Evolutionary conservation across 2,329 filamentous ascomycete genomes (phyloP).

Genomic region (Lachnellula arida): DNA sequence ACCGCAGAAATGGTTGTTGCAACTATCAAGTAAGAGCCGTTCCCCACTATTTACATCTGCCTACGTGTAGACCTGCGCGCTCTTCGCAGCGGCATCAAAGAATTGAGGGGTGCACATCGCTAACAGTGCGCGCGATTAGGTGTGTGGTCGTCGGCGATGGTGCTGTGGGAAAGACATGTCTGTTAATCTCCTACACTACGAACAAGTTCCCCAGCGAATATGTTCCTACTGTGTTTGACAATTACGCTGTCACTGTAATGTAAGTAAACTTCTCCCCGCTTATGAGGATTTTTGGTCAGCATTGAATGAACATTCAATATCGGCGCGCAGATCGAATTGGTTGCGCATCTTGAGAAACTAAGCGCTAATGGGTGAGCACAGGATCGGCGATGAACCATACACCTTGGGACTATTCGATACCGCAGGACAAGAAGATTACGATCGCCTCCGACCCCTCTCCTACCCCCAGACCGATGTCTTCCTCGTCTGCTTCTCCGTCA

Average conservation of each 20-base stretch:
- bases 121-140: conserved; percentile 45
- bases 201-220: conserved; percentile 99
- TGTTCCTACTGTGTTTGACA: conserved; percentile 98
- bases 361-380: conserved; percentile 37
- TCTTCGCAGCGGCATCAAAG: neutral
- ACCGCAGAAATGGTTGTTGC: conserved; percentile 44
- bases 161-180: conserved; percentile 98
- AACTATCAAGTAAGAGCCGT: conserved; percentile 33
- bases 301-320: neutral
- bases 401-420: conserved; percentile 97
- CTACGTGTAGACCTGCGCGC: too few species aligned
- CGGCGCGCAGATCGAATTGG: conserved; percentile 11
- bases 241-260: conserved; percentile 99
- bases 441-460: conserved; percentile 89
- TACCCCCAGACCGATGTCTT: conserved; percentile 99
- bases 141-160: conserved; percentile 99
- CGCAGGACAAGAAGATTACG: conserved; percentile 98
- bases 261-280: conserved; percentile 49
- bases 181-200: conserved; percentile 98
- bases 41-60: neutral
- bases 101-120: conserved; percentile 1
- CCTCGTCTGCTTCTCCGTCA: conserved; percentile 97
- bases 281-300: neutral
- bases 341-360: too few species aligned
- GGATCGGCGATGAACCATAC: conserved; percentile 98